phyloP scores from a whole-genome alignment of 306 rosid species.

The Sophora flavescens region DNA sequence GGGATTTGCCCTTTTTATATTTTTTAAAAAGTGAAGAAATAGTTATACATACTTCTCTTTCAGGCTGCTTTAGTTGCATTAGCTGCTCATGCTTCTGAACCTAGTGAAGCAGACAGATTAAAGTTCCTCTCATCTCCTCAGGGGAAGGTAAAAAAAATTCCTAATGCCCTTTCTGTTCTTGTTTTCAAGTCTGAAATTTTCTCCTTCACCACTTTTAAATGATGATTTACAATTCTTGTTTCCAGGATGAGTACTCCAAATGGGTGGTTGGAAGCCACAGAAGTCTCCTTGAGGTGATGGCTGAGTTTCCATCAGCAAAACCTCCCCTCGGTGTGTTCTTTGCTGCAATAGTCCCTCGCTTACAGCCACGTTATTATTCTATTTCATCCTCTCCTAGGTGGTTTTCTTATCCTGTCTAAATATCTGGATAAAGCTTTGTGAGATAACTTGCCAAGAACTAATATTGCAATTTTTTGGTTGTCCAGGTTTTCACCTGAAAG shows the following conservation, averaged over 20 bases:
- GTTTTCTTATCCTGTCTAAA: slow-evolving; percentile 35
- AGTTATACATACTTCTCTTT: slow-evolving; percentile 27
- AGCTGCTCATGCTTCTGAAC: slow-evolving; percentile 88
- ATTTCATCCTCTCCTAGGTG: slow-evolving; percentile 98
- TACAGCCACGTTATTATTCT: slow-evolving; percentile 95
- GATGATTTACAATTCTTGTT: slow-evolving; percentile 32
- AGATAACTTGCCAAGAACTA: slow-evolving; percentile 11
- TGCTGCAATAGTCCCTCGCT: slow-evolving; percentile 90
- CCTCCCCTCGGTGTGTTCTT: slow-evolving; percentile 98
- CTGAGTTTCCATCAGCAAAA: slow-evolving; percentile 90
- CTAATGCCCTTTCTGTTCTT: slow-evolving; percentile 3
- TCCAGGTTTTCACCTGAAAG: slow-evolving; percentile 73
- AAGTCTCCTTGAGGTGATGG: slow-evolving; percentile 94
- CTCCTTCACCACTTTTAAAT: not conserved
- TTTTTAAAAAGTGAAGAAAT: slow-evolving; percentile 18
- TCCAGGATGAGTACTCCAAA: slow-evolving; percentile 92
- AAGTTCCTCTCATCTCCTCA: slow-evolving; percentile 83
- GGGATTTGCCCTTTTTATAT: slow-evolving; percentile 22
- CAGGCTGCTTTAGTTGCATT: slow-evolving; percentile 89
- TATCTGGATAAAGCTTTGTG: slow-evolving; percentile 28
- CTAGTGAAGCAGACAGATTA: slow-evolving; percentile 80
- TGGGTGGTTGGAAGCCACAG: slow-evolving; percentile 93
- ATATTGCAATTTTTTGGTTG: slow-evolving; percentile 32
- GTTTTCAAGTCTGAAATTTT: slow-evolving; percentile 10
- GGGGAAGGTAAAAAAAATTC: slow-evolving; percentile 75